Percentiles rank a stretch among this genome's conserved stretches.
These are phyloP conservation scores for Mycena citricolor DNA, from an alignment of 1,284 basidiomycete genomes.

Conservation along the genomic window DNA sequence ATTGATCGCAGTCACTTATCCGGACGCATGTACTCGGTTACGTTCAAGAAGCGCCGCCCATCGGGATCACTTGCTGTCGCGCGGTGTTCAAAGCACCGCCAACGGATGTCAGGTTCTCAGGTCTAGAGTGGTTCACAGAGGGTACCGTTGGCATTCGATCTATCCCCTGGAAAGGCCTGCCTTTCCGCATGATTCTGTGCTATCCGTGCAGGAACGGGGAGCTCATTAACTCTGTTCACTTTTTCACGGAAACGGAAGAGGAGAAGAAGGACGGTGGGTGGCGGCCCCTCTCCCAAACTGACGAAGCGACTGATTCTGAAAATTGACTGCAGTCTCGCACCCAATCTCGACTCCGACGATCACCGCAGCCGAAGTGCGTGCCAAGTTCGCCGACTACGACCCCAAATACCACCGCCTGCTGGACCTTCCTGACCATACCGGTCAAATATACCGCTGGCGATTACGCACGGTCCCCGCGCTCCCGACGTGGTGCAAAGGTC, in stretches of 20 bases:
- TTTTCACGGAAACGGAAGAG: slow-evolving; percentile 3
- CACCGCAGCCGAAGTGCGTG: slow-evolving; percentile 2
- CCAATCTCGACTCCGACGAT: slow-evolving; percentile 1
- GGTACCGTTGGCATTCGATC: slow-evolving; percentile 6
- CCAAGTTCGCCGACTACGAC: slow-evolving; percentile 1
- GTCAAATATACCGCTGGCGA: slow-evolving; percentile 54
- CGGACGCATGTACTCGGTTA: slow-evolving; percentile 8
- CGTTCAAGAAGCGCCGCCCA: neutral
- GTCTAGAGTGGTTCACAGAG: slow-evolving; percentile 8
- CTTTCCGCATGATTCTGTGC: slow-evolving; percentile 7
- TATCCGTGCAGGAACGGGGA: slow-evolving; percentile 7
- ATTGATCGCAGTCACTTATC: slow-evolving; percentile 9
- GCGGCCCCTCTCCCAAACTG: too few relatives aligned
- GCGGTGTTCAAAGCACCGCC: slow-evolving; percentile 2
- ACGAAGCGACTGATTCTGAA: neutral
- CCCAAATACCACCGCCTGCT: slow-evolving; percentile 9
- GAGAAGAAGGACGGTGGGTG: too few relatives aligned
- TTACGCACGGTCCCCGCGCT: slow-evolving; percentile 6
- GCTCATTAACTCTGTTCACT: slow-evolving; percentile 12
- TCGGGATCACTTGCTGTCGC: slow-evolving; percentile 11
- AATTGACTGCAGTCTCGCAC: neutral
- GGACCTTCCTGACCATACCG: slow-evolving; percentile 3
- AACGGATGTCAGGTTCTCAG: too few relatives aligned
- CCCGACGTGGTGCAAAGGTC: slow-evolving; percentile 13
- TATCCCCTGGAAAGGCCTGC: neutral